Base-by-base conservation (phyloP, 2,329 filamentous ascomycete genomes). In the Chlorencoelia australis region DNA sequence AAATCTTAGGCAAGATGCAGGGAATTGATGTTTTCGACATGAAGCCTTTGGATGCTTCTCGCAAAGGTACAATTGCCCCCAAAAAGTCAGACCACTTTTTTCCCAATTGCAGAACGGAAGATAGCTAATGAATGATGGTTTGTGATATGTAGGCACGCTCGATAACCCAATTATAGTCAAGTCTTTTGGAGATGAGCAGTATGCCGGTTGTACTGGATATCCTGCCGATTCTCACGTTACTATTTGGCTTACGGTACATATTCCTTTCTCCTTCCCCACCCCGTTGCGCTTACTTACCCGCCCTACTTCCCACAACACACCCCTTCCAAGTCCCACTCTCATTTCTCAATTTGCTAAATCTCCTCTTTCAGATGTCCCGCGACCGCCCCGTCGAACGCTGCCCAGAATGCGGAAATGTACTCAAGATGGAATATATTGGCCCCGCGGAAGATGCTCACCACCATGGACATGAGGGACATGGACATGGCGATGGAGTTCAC, bases 1-100 rank as follows among this genome's bases (percentile, higher is more conserved):
- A 98, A 68, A 91, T 98, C 58, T 73, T 98, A 62, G 91, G 91
- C 67, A 98, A 98, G 79, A 94, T 96, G 82, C 86, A 96, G 73
- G 88, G 91, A 51, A 71, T 95, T 56, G 91, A 98, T 61, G 72
- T 96, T 61, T 98, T 98, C 70, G 88, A 98, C 69, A 94, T 96
- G 91, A 81, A 78, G 65, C 91, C 91, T 47, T 76, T 98, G 54
- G 91, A 96, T 63, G 73, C 89, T 47, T 91, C 82, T 63, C 80
- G 91, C 59, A 75, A 75, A 65, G 89, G 89, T 84, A 71, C 49
- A 32, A n/a, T n/a, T n/a, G n/a, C n/a, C n/a, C n/a, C n/a, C n/a
- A n/a, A n/a, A n/a, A n/a, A n/a, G n/a, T n/a, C n/a, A n/a, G n/a
- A n/a, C n/a, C n/a, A n/a, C n/a, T n/a, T n/a, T n/a, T 30, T 10